Base-by-base conservation (phyloP, 805 yeast species). In the Lipomyces orientalis region DNA sequence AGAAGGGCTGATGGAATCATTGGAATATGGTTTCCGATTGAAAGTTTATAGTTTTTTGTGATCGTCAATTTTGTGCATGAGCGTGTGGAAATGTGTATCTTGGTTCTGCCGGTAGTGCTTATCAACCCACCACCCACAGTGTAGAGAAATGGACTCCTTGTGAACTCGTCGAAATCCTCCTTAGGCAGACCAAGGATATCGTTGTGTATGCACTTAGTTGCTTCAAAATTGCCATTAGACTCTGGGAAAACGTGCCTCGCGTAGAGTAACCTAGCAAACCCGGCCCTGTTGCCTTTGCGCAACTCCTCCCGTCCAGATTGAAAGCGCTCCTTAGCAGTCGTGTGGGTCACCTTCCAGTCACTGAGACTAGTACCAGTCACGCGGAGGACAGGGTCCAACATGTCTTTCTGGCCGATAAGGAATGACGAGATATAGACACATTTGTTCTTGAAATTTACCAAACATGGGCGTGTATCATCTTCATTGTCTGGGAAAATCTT, bases 111-210 rank as follows among this genome's bases (percentile, higher is more conserved):
- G 8, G 35, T 33, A 33, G 35, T 33, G 35, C 35, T 33, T n/a
- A n/a, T n/a, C n/a, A n/a, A n/a, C n/a, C n/a, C n/a, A n/a, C n/a
- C n/a, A n/a, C n/a, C n/a, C n/a, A n/a, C n/a, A n/a, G n/a, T n/a
- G n/a, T n/a, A n/a, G n/a, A n/a, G n/a, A n/a, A n/a, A n/a, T n/a
- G n/a, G n/a, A n/a, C n/a, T n/a, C n/a, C n/a, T 19, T 19, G 29
- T 25, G 29, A 25, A 25, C 3, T 58, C 63, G 3, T 58, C 61
- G 3, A 58, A 55, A 58, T 55, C 63, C 25, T 58, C 61, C 61
- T 1, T 51, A 64, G 62, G 62, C 64, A 58, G 29, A 3, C 61
- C 61, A 14, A 58, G 62, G 19, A 52, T 14, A 37, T 37, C 25
- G 56, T 59, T 59, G 63, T 37, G n/a, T 31, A 25, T 58, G 19